Evolutionary conservation across 306 rosid genomes (phyloP).

Genomic region (Fragaria ananassa): DNA sequence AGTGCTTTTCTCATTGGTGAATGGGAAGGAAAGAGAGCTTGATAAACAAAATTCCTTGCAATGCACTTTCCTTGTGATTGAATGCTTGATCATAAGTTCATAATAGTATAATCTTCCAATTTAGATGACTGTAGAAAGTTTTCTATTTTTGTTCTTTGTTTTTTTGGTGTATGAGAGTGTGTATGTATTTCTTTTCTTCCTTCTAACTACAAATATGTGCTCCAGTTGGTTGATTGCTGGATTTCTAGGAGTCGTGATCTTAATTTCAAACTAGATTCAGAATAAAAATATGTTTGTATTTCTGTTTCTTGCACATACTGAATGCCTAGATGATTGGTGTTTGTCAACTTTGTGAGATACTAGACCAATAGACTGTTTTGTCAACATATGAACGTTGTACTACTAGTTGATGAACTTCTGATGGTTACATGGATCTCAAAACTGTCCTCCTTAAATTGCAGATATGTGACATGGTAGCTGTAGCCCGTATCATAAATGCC

Average conservation of each 20-base stretch:
- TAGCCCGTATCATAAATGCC: conserved; percentile 86
- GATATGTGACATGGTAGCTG: conserved; percentile 99
- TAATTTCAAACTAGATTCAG: not conserved
- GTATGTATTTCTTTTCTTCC: not conserved
- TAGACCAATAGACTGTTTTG: not conserved
- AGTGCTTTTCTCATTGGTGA: not conserved
- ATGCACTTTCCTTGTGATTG: conserved; percentile 11
- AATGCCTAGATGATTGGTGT: conserved; percentile 12
- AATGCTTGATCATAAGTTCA: not conserved
- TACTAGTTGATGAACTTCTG: conserved; percentile 1
- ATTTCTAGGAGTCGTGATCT: not conserved
- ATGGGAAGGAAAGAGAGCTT: not conserved
- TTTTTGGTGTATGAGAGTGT: not conserved
- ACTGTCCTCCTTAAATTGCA: conserved; percentile 36
- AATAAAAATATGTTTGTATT: not conserved
- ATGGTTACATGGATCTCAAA: conserved; percentile 22
- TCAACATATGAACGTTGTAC: not conserved
- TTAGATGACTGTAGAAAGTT: not conserved
- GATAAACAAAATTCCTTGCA: not conserved
- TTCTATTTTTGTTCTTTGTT: too few species aligned
- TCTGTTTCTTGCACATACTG: too few species aligned
- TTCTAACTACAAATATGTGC: not conserved
- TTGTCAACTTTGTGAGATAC: not conserved
- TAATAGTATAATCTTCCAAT: not conserved
- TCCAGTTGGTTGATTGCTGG: not conserved